Conservation (phyloP, 2,329 filamentous ascomycete genomes). For the Fusarium sp. region DNA sequence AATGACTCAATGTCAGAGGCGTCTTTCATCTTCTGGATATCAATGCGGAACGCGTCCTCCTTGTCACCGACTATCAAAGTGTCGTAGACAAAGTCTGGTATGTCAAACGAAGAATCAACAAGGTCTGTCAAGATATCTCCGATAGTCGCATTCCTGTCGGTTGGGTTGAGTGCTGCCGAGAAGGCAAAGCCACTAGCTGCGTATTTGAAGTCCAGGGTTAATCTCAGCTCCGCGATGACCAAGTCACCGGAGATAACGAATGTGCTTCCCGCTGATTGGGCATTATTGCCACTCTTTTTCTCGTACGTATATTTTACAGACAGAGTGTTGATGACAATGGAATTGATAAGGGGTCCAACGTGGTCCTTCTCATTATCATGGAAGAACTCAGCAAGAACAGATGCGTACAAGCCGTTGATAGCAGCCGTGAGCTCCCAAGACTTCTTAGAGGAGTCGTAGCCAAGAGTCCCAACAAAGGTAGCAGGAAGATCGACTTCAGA, state of each 20-base stretch:
- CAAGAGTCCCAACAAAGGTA: background rate
- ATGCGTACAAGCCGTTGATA: constrained; percentile 3
- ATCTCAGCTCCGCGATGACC: constrained; percentile 7
- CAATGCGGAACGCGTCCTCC: background rate
- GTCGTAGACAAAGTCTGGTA: constrained; percentile 18
- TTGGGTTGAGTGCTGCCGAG: background rate
- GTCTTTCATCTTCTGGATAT: background rate
- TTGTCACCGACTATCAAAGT: background rate
- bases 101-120: constrained; percentile 1
- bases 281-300: background rate
- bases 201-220: constrained; percentile 21
- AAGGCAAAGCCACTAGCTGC: background rate
- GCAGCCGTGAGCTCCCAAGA: constrained; percentile 2
- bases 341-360: constrained; percentile 6
- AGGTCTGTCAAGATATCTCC: constrained; percentile 11
- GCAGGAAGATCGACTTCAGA: background rate
- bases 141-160: background rate
- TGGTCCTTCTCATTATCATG: constrained; percentile 1
- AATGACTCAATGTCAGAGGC: background rate
- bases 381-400: constrained; percentile 17
- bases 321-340: constrained; percentile 19
- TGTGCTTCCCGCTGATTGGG: background rate
- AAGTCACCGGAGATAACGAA: constrained; percentile 31
- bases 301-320: constrained; percentile 10
- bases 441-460: background rate